Evolutionary conservation across 768 basidiomycete genomes (phyloP).

Genomic region (Hericium coralloides): DNA sequence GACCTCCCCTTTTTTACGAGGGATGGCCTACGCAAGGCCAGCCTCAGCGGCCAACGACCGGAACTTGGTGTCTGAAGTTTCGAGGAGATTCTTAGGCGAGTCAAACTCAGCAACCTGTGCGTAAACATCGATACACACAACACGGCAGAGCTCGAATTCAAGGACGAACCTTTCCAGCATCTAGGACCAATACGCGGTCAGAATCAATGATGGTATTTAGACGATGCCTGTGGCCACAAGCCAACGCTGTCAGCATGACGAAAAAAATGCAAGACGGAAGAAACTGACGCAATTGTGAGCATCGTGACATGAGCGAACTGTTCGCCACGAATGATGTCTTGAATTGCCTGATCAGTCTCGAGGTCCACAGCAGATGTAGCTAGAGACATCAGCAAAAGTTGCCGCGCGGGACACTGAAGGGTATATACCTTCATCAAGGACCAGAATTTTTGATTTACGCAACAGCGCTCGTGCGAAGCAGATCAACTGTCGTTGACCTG

Average conservation of each 20-base stretch:
- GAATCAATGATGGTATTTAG: constrained; percentile 81
- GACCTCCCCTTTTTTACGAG: too few relatives aligned
- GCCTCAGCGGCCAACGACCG: constrained; percentile 59
- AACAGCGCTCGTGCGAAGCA: constrained; percentile 85
- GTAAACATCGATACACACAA: constrained; percentile 5
- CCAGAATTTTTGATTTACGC: constrained; percentile 78
- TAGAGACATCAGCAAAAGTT: constrained; percentile 16
- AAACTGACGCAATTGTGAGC: constrained; percentile 72
- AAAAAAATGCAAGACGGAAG: not conserved
- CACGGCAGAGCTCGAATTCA: not conserved
- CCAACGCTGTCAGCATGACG: not conserved
- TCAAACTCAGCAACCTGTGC: constrained; percentile 70
- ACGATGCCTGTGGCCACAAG: constrained; percentile 43
- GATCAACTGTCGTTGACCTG: constrained; percentile 81
- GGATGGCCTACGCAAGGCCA: constrained; percentile 29
- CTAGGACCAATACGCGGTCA: constrained; percentile 74
- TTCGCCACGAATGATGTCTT: constrained; percentile 77
- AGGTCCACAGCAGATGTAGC: constrained; percentile 87
- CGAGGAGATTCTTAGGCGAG: constrained; percentile 53
- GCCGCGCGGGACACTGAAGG: not conserved
- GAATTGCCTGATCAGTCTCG: constrained; percentile 83
- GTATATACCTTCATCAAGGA: constrained; percentile 77
- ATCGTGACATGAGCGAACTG: constrained; percentile 76
- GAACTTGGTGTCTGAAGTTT: constrained; percentile 48
- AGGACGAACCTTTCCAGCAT: constrained; percentile 53